Percentiles rank a stretch among this genome's conserved stretches.
Evolutionary conservation across 306 rosid species (phyloP).

Genomic region (Gastrolobium bilobum): DNA sequence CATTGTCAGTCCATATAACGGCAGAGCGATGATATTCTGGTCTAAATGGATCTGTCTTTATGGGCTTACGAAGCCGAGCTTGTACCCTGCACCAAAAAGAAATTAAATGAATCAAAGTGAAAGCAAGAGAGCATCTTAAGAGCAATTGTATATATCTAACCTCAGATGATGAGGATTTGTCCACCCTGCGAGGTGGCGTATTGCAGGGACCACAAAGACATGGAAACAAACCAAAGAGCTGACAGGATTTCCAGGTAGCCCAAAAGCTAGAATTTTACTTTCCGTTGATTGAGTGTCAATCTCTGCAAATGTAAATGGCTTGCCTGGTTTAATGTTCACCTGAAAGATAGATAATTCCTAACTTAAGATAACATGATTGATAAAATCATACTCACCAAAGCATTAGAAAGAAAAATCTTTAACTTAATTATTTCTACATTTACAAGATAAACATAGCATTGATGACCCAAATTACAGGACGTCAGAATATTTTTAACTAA

Average conservation of each 20-base stretch:
- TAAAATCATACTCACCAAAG: constrained; percentile 33
- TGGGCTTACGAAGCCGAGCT: constrained; percentile 71
- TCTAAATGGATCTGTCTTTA: constrained; percentile 77
- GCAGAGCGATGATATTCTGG: constrained; percentile 83
- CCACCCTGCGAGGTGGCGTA: constrained; percentile 90
- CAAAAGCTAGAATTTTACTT: constrained; percentile 78
- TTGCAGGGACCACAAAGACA: constrained; percentile 89
- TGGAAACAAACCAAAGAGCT: constrained; percentile 89
- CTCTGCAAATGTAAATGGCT: constrained; percentile 89
- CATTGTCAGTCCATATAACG: constrained; percentile 77
- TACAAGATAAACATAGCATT: constrained; percentile 24
- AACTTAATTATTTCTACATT: constrained; percentile 38
- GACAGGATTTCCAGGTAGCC: constrained; percentile 96
- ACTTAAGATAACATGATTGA: constrained; percentile 36
- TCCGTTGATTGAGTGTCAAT: constrained; percentile 59
- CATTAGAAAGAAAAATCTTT: constrained; percentile 24
- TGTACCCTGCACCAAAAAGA: constrained; percentile 67
- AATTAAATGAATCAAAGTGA: constrained; percentile 39
- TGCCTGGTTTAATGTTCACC: constrained; percentile 94
- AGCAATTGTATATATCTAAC: constrained; percentile 53
- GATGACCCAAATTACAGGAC: constrained; percentile 22
- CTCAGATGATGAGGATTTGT: constrained; percentile 74
- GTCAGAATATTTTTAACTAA: background rate
- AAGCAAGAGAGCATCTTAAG: constrained; percentile 33
- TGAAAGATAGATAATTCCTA: constrained; percentile 51